phyloP scores from a whole-genome alignment of 352 stramenopile genomes.

The Discostella stelligera region DNA sequence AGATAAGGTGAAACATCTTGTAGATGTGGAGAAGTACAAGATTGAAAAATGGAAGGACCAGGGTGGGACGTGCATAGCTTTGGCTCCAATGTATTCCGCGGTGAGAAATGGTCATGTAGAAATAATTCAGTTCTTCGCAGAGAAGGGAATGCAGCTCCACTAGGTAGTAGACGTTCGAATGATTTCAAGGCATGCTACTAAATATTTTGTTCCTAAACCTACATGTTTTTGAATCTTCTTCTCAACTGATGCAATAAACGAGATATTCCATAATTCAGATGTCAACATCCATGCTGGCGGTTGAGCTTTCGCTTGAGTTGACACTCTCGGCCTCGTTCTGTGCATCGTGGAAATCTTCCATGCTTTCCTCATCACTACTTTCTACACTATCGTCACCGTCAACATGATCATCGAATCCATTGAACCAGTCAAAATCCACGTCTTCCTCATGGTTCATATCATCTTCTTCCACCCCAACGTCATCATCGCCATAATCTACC shows the following conservation, averaged over 20 bases:
- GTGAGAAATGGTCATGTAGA: constrained; percentile 61
- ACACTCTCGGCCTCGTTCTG: constrained; percentile 21
- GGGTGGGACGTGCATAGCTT: constrained; percentile 49
- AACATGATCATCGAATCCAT: neutral
- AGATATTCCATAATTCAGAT: constrained; percentile 2
- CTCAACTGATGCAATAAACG: neutral
- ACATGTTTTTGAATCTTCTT: neutral
- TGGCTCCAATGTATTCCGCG: constrained; percentile 58
- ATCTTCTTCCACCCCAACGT: neutral
- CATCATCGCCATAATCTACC: neutral
- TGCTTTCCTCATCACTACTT: constrained; percentile 13
- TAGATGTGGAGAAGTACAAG: constrained; percentile 49
- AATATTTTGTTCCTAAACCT: neutral
- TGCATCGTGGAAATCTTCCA: constrained; percentile 24
- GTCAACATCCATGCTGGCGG: constrained; percentile 13
- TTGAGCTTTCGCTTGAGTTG: constrained; percentile 6
- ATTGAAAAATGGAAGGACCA: constrained; percentile 57
- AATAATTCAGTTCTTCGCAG: constrained; percentile 56
- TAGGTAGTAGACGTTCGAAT: neutral
- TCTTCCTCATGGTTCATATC: neutral
- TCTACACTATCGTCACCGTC: constrained; percentile 9
- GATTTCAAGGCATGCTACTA: neutral
- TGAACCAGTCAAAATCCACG: neutral
- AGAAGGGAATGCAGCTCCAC: constrained; percentile 50
- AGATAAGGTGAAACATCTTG: constrained; percentile 44